Evolutionary conservation across 1,139 yeast species (phyloP).

Genomic region (Lodderomyces metapsilosis): DNA sequence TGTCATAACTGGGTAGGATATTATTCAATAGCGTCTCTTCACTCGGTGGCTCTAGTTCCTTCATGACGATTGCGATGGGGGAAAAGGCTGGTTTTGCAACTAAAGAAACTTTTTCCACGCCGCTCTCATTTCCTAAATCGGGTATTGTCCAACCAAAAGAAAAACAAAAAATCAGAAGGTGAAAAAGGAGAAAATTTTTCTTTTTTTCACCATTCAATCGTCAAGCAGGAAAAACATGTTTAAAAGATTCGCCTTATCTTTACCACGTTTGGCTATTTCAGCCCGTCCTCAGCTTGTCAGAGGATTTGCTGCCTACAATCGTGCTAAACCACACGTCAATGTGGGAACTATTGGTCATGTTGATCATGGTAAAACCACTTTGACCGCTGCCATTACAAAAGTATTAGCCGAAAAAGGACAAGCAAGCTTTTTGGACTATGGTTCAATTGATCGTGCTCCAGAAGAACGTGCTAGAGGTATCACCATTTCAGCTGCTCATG

Average conservation of each 20-base stretch:
- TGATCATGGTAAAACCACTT: constrained; percentile 97
- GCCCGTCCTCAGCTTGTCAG: constrained; percentile 29
- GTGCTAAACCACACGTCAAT: constrained; percentile 94
- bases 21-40: constrained; percentile 37
- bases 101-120: constrained; percentile 1
- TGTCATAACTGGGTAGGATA: constrained; percentile 47
- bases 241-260: constrained; percentile 1
- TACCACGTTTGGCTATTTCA: constrained; percentile 6
- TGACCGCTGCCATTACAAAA: constrained; percentile 98
- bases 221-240: constrained; percentile 1
- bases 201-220: background rate
- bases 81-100: background rate
- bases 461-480: constrained; percentile 99
- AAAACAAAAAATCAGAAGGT: background rate
- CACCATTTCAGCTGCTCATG: constrained; percentile 96
- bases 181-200: background rate
- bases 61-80: background rate
- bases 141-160: background rate
- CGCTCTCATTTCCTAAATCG: background rate
- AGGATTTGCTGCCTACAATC: constrained; percentile 70
- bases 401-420: constrained; percentile 86
- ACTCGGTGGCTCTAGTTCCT: constrained; percentile 11
- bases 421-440: constrained; percentile 89
- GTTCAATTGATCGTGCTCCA: constrained; percentile 95
- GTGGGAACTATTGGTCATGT: constrained; percentile 93